These are phyloP conservation scores for Francoa sonchifolia DNA, from an alignment of 441 rosid species.

Conservation along the genomic window DNA sequence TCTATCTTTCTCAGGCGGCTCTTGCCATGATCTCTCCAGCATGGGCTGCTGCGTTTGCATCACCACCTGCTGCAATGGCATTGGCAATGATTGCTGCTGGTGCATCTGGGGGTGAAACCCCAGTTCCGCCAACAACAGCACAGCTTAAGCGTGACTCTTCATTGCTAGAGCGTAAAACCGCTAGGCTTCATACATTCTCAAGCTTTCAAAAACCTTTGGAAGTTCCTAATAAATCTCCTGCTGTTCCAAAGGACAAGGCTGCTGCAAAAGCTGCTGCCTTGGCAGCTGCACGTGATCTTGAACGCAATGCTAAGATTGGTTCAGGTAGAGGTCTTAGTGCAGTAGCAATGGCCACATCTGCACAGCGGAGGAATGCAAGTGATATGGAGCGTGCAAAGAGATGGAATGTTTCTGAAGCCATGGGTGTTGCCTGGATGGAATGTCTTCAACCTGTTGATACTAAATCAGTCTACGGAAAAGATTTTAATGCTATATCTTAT, in stretches of 20 bases:
- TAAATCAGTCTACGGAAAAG: constrained; percentile 93
- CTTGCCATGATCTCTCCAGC: constrained; percentile 87
- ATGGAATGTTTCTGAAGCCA: constrained; percentile 94
- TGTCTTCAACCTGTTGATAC: constrained; percentile 94
- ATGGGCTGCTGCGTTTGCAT: constrained; percentile 99
- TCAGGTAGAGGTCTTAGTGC: constrained; percentile 99
- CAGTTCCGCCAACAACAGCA: constrained; percentile 47
- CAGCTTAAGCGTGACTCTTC: constrained; percentile 77
- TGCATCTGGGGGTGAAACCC: constrained; percentile 85
- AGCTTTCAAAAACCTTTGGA: constrained; percentile 88
- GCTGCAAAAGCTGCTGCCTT: constrained; percentile 98
- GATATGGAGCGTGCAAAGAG: constrained; percentile 90
- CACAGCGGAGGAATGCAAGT: constrained; percentile 75
- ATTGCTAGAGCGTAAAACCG: constrained; percentile 69
- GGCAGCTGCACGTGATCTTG: constrained; percentile 99
- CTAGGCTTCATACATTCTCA: constrained; percentile 72
- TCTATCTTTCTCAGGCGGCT: constrained; percentile 54
- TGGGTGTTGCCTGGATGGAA: constrained; percentile 99
- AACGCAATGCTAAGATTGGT: constrained; percentile 95
- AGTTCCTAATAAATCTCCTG: constrained; percentile 39
- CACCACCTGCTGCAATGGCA: constrained; percentile 99
- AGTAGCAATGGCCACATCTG: constrained; percentile 99
- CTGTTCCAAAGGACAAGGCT: constrained; percentile 89
- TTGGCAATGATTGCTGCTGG: constrained; percentile 99
- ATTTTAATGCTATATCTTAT: constrained; percentile 90